phyloP scores from a whole-genome alignment of 148 eudicot species.

The Polygonum aviculare region DNA sequence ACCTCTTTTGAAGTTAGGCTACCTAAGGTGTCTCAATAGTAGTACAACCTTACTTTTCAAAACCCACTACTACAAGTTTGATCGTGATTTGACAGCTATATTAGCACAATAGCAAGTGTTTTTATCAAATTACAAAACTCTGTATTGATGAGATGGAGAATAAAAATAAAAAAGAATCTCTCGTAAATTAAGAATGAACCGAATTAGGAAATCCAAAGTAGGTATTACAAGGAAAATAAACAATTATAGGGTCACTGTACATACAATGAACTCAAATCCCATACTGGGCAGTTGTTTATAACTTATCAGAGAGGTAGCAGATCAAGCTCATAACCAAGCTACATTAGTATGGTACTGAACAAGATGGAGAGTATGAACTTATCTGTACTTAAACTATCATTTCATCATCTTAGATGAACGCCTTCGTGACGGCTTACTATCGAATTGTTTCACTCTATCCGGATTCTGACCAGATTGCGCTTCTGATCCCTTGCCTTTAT shows the following conservation, averaged over 20 bases:
- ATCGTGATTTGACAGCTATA: background rate
- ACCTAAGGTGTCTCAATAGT: no score
- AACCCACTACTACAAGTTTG: background rate
- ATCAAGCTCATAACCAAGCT: conserved; percentile 1
- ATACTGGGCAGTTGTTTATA: background rate
- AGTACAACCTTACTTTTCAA: no score
- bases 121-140: background rate
- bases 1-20: no score
- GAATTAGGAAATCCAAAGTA: background rate
- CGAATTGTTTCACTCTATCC: conserved; percentile 49
- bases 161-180: background rate
- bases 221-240: background rate
- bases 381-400: conserved; percentile 4
- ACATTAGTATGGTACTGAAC: background rate
- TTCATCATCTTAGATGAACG: background rate
- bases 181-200: background rate
- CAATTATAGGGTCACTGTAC: conserved; percentile 7
- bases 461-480: conserved; percentile 23
- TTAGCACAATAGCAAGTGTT: background rate
- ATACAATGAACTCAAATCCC: conserved; percentile 9
- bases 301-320: conserved; percentile 3
- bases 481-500: conserved; percentile 27
- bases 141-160: background rate
- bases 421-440: conserved; percentile 35
- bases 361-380: background rate